phyloP scores from a whole-genome alignment of 805 yeast species.

The Wickerhamiella australiensis region DNA sequence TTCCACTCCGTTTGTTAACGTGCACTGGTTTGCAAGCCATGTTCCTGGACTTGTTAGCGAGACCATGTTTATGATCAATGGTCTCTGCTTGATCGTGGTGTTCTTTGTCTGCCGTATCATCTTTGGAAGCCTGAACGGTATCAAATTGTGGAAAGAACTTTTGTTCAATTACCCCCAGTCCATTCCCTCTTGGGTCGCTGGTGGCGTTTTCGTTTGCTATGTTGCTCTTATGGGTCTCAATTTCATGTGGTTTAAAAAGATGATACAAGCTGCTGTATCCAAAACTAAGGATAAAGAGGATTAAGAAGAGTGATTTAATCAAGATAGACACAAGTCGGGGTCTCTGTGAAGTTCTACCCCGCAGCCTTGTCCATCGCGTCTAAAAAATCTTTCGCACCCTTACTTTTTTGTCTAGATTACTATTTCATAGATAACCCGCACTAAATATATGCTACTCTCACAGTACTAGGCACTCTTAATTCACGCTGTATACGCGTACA shows the following conservation, averaged over 20 bases:
- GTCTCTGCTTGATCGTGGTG: constrained; percentile 49
- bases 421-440: too few species aligned
- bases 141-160: constrained; percentile 29
- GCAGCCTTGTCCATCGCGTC: too few species aligned
- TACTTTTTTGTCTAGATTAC: too few species aligned
- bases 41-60: constrained; percentile 58
- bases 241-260: constrained; percentile 76
- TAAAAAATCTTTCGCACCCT: too few species aligned
- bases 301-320: neutral
- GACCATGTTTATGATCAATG: constrained; percentile 49
- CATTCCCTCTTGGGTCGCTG: constrained; percentile 38
- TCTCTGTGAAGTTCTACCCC: too few species aligned
- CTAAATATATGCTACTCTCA: too few species aligned
- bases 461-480: too few species aligned
- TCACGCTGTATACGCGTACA: neutral
- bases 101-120: constrained; percentile 70
- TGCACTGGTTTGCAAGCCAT: constrained; percentile 81
- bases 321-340: neutral
- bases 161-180: constrained; percentile 22
- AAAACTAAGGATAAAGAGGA: constrained; percentile 15
- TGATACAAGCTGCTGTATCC: constrained; percentile 37
- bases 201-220: constrained; percentile 45
- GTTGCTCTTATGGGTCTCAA: constrained; percentile 55
- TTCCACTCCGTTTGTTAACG: constrained; percentile 87
- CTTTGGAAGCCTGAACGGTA: constrained; percentile 77